Base-by-base conservation (phyloP, 2,329 filamentous ascomycete species). In the Diaporthe sp. region DNA sequence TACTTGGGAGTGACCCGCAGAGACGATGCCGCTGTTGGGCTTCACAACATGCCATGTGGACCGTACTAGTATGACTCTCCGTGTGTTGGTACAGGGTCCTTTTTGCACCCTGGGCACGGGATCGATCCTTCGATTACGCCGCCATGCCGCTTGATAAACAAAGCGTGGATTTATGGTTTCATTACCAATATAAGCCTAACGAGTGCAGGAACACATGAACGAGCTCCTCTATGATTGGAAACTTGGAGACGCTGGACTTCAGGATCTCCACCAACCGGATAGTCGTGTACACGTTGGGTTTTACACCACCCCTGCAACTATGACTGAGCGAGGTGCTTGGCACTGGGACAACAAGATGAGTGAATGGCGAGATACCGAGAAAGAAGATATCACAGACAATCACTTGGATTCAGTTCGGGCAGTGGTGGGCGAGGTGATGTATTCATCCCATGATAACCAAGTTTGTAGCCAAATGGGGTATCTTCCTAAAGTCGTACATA, bases 371-470 rank as follows among this genome's bases (percentile, higher is more conserved):
- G 9, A 4, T 17, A 4, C 2, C 3, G 13, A 10, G n/a, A 2
- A 28, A 19, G 0, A 5, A 8, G 7, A 12, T 10, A 44, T 13
- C 17, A 25, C 2, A n/a, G 15, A 28, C 13, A 6, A 22, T 46
- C 39, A 65, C 17, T 17, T 28, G 25, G 4, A 3, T 31, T 28
- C n/a, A 34, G 10, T n/a, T 12, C 15, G 19, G 4, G 57, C 4
- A 34, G 25, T 28, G 39, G 28, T 15, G 28, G 42, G 59, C 59
- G 17, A 46, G 9, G 17, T 22, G 39, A 65, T 46, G 25, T 46
- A 46, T 65, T 65, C 39, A 44, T 65, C 37, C 31, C 39, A 68
- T 39, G n/a, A 39, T 15, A 67, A 19, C 65, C 34, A 42, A 55
- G 1, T 13, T 22, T 1, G 4, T 28, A 28, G 15, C 34, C 4